A percentile compares a stretch with the other conserved stretches of the same genome.
These are phyloP conservation scores for Mycosphaerella arachidis DNA, from an alignment of 2,329 filamentous ascomycete genomes.

Conservation along the genomic window DNA sequence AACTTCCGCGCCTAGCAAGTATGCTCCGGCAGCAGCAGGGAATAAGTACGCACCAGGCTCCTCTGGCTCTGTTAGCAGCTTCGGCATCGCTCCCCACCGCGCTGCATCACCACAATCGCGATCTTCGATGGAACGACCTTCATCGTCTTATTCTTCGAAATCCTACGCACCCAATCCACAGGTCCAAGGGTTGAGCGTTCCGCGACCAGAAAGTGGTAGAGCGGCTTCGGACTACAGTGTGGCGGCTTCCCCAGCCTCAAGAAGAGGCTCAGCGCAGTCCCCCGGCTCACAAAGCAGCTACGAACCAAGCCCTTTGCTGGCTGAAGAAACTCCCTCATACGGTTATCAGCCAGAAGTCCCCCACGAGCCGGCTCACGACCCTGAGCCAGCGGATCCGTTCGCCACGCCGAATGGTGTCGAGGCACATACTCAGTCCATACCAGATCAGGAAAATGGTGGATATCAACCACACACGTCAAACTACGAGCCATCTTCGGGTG, in stretches of 20 bases:
- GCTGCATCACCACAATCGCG: conserved; percentile 19
- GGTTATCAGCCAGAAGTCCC: conserved; percentile 12
- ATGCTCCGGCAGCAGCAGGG: conserved; percentile 24
- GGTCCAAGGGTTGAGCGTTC: conserved; percentile 22
- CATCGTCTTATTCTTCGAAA: conserved; percentile 11
- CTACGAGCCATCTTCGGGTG: conserved; percentile 55
- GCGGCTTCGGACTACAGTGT: conserved; percentile 29
- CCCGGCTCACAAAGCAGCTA: conserved; percentile 25
- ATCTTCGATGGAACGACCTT: conserved; percentile 10
- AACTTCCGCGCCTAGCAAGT: conserved; percentile 25
- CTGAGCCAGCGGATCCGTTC: conserved; percentile 8
- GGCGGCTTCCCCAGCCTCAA: conserved; percentile 27
- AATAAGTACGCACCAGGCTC: conserved; percentile 20
- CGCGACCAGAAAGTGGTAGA: conserved; percentile 25
- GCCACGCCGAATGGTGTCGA: conserved; percentile 5
- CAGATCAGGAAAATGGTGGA: conserved; percentile 14
- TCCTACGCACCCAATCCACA: conserved; percentile 24
- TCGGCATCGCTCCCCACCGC: conserved; percentile 10
- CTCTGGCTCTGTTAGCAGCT: conserved; percentile 16
- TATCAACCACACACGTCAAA: conserved; percentile 44
- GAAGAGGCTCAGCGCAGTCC: conserved; percentile 28
- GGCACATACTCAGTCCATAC: neutral
- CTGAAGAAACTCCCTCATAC: conserved; percentile 23
- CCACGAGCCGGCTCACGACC: neutral
- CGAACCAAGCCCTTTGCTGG: conserved; percentile 27